Base-by-base conservation (phyloP, 2,329 filamentous ascomycete species). In the Aphanocladium album region DNA sequence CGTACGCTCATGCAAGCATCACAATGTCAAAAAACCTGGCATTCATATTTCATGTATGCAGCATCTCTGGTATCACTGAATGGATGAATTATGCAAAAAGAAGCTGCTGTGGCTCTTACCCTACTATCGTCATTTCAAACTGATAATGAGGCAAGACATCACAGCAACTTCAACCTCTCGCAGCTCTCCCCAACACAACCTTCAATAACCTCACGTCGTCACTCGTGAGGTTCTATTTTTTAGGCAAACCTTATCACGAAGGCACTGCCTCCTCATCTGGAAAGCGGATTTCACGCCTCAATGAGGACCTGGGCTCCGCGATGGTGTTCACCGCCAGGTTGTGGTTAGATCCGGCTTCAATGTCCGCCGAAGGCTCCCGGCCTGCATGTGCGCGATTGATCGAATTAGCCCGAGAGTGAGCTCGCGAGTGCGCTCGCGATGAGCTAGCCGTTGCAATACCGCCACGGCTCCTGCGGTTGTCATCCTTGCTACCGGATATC, bases 211-310 rank as follows among this genome's bases (percentile, higher is more conserved):
- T 16, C n/a, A 25, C 19, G 6, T 23, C 41, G n/a, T n/a, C 27
- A 33, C 37, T 2, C 8, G 19, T n/a, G 11, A 16, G 14, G 16
- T 17, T 46, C 17, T 5, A 4, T 4, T 12, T n/a, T 37, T 14
- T n/a, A 23, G 11, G 16, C 27, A 30, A 37, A 11, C 16, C 30
- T 49, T 9, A 57, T 7, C 16, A 14, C 23, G 54, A 19, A 9
- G 41, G 2, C 12, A 21, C 17, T 2, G 35, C 47, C 25, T 60
- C 47, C 33, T 60, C 61, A 27, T 62, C 61, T 16, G 61, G 61
- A 23, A 62, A 62, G 30, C 61, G 56, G 41, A 62, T 62, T 16
- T 46, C 61, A 23, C 61, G 56, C 16, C 21, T 55, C 35, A 33
- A 9, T 12, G 57, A 35, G 9, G 57, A 23, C 23, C 19, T 60